These are phyloP conservation scores for Rauvolfia tetraphylla DNA, from an alignment of 257 asterid species.

Conservation along the genomic window DNA sequence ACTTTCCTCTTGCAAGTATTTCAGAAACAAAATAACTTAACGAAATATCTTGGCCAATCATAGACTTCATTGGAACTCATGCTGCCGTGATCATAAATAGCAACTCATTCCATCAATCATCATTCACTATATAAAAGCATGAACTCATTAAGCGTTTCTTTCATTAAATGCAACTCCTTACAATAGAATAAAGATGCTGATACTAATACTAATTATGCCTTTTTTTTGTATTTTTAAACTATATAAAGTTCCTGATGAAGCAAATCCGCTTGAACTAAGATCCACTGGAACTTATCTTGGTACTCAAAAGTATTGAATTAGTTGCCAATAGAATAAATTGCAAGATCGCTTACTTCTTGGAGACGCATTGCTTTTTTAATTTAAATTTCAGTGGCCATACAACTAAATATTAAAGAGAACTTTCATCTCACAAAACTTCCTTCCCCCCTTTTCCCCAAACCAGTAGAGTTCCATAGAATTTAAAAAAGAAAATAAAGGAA, in stretches of 20 bases:
- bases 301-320: neutral
- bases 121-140: neutral
- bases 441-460: neutral
- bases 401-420: neutral
- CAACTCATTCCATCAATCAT: neutral
- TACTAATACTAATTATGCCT: neutral
- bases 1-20: neutral
- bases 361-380: neutral
- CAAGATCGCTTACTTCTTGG: neutral
- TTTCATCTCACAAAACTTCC: neutral
- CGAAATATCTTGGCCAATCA: neutral
- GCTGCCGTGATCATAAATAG: neutral
- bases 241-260: neutral
- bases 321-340: neutral
- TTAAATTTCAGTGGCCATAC: neutral
- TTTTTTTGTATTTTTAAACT: neutral
- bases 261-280: neutral
- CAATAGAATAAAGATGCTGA: neutral
- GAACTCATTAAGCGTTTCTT: neutral
- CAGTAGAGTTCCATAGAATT: neutral
- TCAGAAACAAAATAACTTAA: neutral
- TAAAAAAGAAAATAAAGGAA: no score
- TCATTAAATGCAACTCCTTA: neutral
- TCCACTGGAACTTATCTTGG: neutral
- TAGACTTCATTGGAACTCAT: neutral